Base-by-base conservation (phyloP, 2,329 filamentous ascomycete genomes). In the Diaporthe sp. region DNA sequence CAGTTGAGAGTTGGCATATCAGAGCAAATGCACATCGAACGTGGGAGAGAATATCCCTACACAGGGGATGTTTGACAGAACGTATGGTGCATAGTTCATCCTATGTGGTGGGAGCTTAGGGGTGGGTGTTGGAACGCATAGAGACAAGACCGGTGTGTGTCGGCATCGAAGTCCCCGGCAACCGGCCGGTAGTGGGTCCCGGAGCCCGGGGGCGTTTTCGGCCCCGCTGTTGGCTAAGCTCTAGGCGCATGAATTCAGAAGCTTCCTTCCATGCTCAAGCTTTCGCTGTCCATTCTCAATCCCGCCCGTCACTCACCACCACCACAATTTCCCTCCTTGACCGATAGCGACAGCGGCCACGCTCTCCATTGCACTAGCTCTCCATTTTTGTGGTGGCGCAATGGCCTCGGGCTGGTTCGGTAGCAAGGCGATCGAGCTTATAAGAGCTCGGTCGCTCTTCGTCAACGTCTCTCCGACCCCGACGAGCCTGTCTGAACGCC, bases 391-490 rank as follows among this genome's bases (percentile, higher is more conserved):
- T 19, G 63, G 32, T 30, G 32, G 56, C 56, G 58, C 70, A 55
- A 74, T 74, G 73, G 70, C 73, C 27, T 72, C 73, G 56, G 70
- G 70, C 55, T 74, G 73, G 73, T 74, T 72, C n/a, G 63, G 59
- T 44, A 39, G 27, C 35, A 65, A 50, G 37, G 47, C 70, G 27
- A 72, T 74, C 30, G 74, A 75, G 44, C 74, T 75, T 10, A 71
- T 75, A 74, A 42, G 75, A n/a, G 32, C 32, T 75, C 58, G 82
- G 17, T 79, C 81, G 19, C 53, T 91, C 42, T 87, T 87, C 74
- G 78, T 91, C 75, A 85, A 84, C 50, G 89, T 90, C 27, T 80
- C 81, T n/a, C 90, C 89, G 19, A 78, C 85, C 17, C 89, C 90
- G 15, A 78, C 82, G n/a, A 87, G 76, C 61, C 86, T 91, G 76